Base-by-base conservation (phyloP, 345 rosid species). In the Rhizophora apiculata region DNA sequence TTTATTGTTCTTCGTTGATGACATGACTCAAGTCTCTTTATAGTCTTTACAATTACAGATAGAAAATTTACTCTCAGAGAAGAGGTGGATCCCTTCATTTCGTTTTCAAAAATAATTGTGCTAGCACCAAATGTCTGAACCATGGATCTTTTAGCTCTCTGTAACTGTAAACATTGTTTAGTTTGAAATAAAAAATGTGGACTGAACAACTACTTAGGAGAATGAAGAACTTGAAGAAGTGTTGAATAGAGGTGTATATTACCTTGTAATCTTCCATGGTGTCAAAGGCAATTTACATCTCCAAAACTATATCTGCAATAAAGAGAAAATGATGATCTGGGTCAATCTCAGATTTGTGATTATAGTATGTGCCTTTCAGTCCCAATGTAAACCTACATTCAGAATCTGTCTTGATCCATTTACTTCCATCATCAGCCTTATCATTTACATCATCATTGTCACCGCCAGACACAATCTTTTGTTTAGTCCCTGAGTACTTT, bases 371-470 rank as follows among this genome's bases (percentile, higher is more conserved):
- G 8, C 31, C 29, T n/a, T 2, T 20, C 1, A 0, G 53, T 26
- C 11, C 15, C 16, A 8, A 65, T 15, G 30, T 16, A 22, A 61
- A 76, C 94, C 82, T 78, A 88, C 98, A 90, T 80, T 90, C 89
- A 27, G 96, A 92, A 83, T 92, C 96, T 19, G 94, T 88, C 82
- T 77, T 92, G 60, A 82, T 90, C 98, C 96, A 92, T 82, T 84
- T 92, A 62, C 78, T 83, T 68, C 82, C 81, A 24, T 76, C 81
- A 11, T 71, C 80, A 1, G 65, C 78, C 60, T 78, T 82, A 52
- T 80, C 77, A 19, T 52, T 63, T 20, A n/a, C 69, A 16, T 79
- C 46, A 39, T 39, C 82, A 52, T 82, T 84, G 64, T 74, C 82
- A 43, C 72, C 54, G 21, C 32, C 70, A 24, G 68, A 63, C 22